Percentiles rank a stretch among this genome's conserved stretches.
Evolutionary conservation across 768 basidiomycete species (phyloP).

Genomic region (Boletus barrowsii): DNA sequence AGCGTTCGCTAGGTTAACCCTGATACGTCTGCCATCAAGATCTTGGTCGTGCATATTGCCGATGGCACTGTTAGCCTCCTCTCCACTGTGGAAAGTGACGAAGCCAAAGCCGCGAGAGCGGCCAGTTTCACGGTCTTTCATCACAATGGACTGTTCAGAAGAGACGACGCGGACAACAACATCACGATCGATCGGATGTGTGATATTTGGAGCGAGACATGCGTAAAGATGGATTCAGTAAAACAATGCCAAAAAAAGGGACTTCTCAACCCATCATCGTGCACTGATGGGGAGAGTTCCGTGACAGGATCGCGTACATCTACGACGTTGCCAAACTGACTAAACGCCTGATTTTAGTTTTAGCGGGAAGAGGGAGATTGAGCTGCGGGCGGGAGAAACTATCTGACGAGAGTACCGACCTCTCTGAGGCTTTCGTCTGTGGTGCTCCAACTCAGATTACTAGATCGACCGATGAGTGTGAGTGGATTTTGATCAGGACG

Average conservation of each 20-base stretch:
- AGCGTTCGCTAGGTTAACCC: constrained; percentile 43
- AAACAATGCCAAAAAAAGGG: constrained; percentile 15
- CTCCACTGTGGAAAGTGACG: constrained; percentile 36
- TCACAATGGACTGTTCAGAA: constrained; percentile 30
- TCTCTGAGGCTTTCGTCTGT: constrained; percentile 25
- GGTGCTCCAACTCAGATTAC: constrained; percentile 35
- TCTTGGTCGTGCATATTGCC: constrained; percentile 46
- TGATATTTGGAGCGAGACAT: constrained; percentile 18
- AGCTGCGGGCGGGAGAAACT: background rate
- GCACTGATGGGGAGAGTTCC: constrained; percentile 29
- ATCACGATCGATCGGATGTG: constrained; percentile 3
- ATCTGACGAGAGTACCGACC: constrained; percentile 18
- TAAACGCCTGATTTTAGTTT: constrained; percentile 37
- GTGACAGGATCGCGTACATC: constrained; percentile 46
- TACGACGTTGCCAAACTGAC: constrained; percentile 39
- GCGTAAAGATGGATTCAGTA: constrained; percentile 26
- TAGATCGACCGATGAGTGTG: background rate
- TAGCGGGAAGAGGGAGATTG: constrained; percentile 7
- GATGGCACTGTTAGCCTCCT: constrained; percentile 47
- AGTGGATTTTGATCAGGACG: background rate
- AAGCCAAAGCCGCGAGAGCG: constrained; percentile 59
- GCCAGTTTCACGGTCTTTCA: constrained; percentile 54
- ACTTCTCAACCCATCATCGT: constrained; percentile 33
- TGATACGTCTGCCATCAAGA: constrained; percentile 52
- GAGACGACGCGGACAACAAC: background rate